These are phyloP conservation scores for Hymenoscyphus salicellus DNA, from an alignment of 2,329 filamentous ascomycete genomes.

Conservation along the genomic window DNA sequence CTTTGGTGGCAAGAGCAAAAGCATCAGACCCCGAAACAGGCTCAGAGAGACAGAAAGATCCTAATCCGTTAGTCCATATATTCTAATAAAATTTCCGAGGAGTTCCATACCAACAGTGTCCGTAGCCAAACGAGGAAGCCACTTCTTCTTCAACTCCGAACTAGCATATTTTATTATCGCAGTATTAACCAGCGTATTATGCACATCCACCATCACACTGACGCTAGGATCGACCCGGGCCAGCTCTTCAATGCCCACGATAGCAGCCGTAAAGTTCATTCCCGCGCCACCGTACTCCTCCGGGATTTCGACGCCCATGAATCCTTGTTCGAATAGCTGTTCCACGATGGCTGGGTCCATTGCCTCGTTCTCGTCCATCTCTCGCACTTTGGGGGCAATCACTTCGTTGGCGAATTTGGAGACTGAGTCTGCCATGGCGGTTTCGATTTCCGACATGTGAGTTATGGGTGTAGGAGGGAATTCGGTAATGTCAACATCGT, in stretches of 20 bases:
- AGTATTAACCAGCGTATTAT: constrained; percentile 97
- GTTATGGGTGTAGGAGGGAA: constrained; percentile 89
- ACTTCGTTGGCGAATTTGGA: constrained; percentile 87
- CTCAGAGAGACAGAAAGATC: constrained; percentile 90
- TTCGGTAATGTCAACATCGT: constrained; percentile 63
- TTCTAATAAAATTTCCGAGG: not conserved
- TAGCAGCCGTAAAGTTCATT: constrained; percentile 98
- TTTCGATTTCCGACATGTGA: constrained; percentile 85
- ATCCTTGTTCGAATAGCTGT: constrained; percentile 91
- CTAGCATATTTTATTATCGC: constrained; percentile 83
- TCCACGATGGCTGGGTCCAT: constrained; percentile 90
- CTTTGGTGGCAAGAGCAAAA: constrained; percentile 90
- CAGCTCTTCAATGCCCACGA: constrained; percentile 95
- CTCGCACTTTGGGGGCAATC: constrained; percentile 84
- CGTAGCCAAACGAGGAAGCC: constrained; percentile 85
- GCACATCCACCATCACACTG: constrained; percentile 91
- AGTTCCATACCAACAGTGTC: constrained; percentile 64
- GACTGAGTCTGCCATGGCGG: constrained; percentile 84
- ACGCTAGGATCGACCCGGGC: constrained; percentile 92
- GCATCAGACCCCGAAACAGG: constrained; percentile 92
- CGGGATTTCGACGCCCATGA: constrained; percentile 97
- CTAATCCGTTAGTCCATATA: constrained; percentile 31
- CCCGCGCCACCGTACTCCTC: constrained; percentile 95
- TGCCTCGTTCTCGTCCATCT: constrained; percentile 94
- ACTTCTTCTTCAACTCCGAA: constrained; percentile 74